Conservation (phyloP, 2,329 filamentous ascomycete species). For the Aspergillus transmontanensis region DNA sequence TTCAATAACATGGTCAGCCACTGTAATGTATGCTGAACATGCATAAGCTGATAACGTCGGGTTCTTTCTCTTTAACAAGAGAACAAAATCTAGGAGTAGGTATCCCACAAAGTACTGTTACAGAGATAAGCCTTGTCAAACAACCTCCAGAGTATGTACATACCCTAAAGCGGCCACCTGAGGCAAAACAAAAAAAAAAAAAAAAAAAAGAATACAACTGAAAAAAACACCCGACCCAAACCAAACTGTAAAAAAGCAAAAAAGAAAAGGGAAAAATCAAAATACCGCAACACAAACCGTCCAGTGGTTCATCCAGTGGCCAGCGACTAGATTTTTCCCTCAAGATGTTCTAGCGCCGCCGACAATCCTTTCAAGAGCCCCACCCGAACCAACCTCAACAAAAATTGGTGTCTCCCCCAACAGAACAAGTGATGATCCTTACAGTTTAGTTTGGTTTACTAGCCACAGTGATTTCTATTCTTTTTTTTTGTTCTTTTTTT, state of each 20-base stretch:
- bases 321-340: not conserved
- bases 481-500: not conserved
- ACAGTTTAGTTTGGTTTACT: not conserved
- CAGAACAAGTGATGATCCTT: constrained; percentile 9
- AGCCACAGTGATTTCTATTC: not conserved
- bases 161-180: too few relatives aligned
- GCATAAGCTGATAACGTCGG: too few relatives aligned
- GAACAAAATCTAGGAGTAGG: too few relatives aligned
- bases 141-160: too few relatives aligned
- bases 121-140: too few relatives aligned
- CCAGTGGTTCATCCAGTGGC: not conserved
- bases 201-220: not conserved
- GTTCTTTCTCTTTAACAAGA: too few relatives aligned
- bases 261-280: too few relatives aligned
- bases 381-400: constrained; percentile 20
- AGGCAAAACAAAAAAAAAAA: not conserved
- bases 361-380: constrained; percentile 2
- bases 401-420: constrained; percentile 16
- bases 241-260: not conserved
- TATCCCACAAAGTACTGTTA: too few relatives aligned
- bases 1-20: too few relatives aligned
- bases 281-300: too few relatives aligned
- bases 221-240: not conserved
- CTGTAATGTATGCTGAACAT: too few relatives aligned
- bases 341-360: not conserved